phyloP scores from a whole-genome alignment of 148 eudicot species.

The Chenopodium quinoa region DNA sequence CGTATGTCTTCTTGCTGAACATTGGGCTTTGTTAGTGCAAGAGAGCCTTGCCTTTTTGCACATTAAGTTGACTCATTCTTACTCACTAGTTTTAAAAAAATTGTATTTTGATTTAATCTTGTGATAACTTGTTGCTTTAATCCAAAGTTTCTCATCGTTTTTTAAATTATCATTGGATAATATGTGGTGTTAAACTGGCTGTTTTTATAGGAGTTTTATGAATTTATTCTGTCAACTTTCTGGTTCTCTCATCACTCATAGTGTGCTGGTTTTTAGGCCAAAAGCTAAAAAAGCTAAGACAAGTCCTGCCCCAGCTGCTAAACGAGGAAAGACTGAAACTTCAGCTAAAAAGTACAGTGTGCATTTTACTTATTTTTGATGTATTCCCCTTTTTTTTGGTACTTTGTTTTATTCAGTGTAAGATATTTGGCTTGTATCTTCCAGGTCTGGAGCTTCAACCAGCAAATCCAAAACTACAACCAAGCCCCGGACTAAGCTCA shows the following conservation, averaged over 20 bases:
- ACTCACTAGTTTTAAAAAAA: not conserved
- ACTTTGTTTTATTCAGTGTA: not conserved
- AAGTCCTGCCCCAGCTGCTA: conserved; percentile 27
- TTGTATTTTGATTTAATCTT: not conserved
- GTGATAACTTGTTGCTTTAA: not conserved
- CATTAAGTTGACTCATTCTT: not conserved
- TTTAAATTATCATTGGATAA: not conserved
- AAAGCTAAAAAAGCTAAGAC: conserved; percentile 54
- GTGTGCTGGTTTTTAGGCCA: conserved; percentile 34
- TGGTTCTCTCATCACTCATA: not conserved
- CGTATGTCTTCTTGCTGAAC: conserved; percentile 39
- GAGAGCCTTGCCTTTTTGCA: not conserved
- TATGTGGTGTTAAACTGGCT: not conserved
- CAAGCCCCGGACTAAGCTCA: conserved; percentile 25
- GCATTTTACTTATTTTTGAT: not conserved
- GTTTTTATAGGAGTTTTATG: not conserved
- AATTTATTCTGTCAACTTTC: not conserved
- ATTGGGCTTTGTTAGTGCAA: not conserved
- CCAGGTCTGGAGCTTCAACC: conserved; percentile 39
- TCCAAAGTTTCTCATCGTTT: not conserved
- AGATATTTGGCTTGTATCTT: not conserved
- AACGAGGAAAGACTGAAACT: conserved; percentile 38
- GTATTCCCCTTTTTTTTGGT: no score
- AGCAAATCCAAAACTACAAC: conserved; percentile 50
- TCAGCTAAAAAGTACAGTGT: conserved; percentile 49